Evolutionary conservation across 164 flowering plant genomes (phyloP), one percentile per base, ranked within the genome.

Genomic region (Magnolia kwangsiensis): DNA sequence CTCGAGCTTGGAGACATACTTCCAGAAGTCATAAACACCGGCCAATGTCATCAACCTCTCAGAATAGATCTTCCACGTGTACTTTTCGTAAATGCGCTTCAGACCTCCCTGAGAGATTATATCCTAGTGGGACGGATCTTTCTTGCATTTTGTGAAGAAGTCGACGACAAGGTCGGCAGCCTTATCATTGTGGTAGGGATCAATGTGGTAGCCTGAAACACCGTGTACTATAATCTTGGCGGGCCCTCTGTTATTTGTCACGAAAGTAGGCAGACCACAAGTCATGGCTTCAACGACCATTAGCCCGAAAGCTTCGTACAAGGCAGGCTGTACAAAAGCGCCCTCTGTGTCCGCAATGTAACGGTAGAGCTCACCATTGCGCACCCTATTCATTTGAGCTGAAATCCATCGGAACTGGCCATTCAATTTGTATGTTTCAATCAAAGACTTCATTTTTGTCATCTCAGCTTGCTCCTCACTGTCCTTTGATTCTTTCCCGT

Each of bases 331-430:
- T 49, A 94, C 93, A 78, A 96, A 96, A 45, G 86, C 98, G 10
- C 99, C 98, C 78, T 67, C 90, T 0, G 95, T 90, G 87, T 95
- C 99, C 10, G 93, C 93, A 67, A 93, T 91, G 87, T 77, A 89
- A n/a, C 99, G 94, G 79, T 95, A 95, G 20, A 96, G 91, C 72
- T 94, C 99, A 16, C 99, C 99, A 51, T 96, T 96, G 79, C 96
- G 90, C 63, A 94, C 93, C 20, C 98, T 77, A 86, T 96, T 86
- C 98, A 91, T 96, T 82, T 96, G 99, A n/a, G 99, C 84, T 58
- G 97, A 94, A 51, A 96, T 94, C 99, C 99, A 96, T 50, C 99
- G 83, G 89, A 96, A 94, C 59, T 96, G 96, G 2, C 97, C 97
- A 68, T 94, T 86, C 84, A 96, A 58, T 7, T 92, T 90, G 90